Evolutionary conservation across 352 stramenopile genomes (phyloP).

Genomic region (Phytophthora macrochlamydospora): DNA sequence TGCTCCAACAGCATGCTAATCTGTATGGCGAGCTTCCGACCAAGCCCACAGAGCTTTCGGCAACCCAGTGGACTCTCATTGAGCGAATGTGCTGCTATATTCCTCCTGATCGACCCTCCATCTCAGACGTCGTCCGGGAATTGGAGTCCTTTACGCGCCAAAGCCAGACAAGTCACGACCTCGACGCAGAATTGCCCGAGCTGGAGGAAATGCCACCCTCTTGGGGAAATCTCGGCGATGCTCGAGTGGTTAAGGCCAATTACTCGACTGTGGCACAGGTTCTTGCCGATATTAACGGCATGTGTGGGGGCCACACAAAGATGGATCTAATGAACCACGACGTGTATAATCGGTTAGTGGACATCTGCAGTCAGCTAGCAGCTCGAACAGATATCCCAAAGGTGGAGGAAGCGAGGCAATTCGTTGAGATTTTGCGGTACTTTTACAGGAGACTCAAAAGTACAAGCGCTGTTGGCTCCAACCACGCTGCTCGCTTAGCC

Average conservation of each 20-base stretch:
- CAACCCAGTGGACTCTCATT: slow-evolving; percentile 5
- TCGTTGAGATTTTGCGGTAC: slow-evolving; percentile 1
- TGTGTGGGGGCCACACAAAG: slow-evolving; percentile 2
- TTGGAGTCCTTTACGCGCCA: slow-evolving; percentile 6
- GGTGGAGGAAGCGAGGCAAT: not conserved
- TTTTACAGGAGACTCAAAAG: slow-evolving; percentile 5
- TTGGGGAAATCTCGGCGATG: slow-evolving; percentile 2
- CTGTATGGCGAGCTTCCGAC: not conserved
- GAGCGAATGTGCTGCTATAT: slow-evolving; percentile 16
- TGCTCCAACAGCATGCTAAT: slow-evolving; percentile 1
- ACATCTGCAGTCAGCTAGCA: slow-evolving; percentile 13
- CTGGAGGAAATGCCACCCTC: not conserved
- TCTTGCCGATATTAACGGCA: slow-evolving; percentile 2
- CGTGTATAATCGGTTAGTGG: slow-evolving; percentile 11
- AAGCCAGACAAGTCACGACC: not conserved
- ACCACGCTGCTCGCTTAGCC: slow-evolving; percentile 5
- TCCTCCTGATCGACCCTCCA: not conserved
- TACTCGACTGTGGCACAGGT: not conserved
- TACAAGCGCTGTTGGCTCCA: not conserved
- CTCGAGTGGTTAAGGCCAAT: not conserved
- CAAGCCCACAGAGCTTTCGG: slow-evolving; percentile 2
- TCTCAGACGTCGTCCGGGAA: slow-evolving; percentile 12
- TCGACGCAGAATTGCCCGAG: not conserved
- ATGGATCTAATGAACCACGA: slow-evolving; percentile 10
- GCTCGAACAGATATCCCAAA: not conserved